Conservation (phyloP, 75 land plant genomes). For the Picea glauca region DNA sequence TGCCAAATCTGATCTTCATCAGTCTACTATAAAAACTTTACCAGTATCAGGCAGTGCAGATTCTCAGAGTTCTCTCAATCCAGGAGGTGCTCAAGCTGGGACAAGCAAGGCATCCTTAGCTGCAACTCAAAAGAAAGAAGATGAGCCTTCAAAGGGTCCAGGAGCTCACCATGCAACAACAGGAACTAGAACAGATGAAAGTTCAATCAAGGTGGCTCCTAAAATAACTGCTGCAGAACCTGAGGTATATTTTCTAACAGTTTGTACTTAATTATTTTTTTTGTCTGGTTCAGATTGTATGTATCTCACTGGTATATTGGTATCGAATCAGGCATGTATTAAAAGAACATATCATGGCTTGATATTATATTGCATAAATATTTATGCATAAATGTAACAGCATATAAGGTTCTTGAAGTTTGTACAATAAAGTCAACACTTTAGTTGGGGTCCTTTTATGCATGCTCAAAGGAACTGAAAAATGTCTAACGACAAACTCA, state of each 20-base stretch:
- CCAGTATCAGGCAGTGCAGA: conserved; percentile 25
- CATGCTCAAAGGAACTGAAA: too few relatives aligned
- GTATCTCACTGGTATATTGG: background rate
- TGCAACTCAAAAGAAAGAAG: conserved; percentile 23
- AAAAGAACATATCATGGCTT: background rate
- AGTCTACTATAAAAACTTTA: conserved; percentile 18
- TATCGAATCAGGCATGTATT: background rate
- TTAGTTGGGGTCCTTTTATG: too few relatives aligned
- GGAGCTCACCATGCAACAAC: background rate
- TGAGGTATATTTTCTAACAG: conserved; percentile 49
- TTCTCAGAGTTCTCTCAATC: conserved; percentile 11
- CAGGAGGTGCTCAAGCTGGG: conserved; percentile 17
- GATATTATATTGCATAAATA: background rate
- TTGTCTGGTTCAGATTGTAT: background rate
- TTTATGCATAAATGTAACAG: background rate
- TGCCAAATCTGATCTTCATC: conserved; percentile 26
- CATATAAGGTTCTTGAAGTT: background rate
- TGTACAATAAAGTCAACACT: too few relatives aligned
- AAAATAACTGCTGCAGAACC: conserved; percentile 41
- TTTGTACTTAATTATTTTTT: background rate
- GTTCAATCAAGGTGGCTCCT: conserved; percentile 17
- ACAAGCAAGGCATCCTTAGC: conserved; percentile 10
- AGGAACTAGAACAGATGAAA: conserved; percentile 32
- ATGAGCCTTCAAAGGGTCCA: conserved; percentile 26
- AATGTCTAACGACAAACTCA: background rate